Conservation (phyloP, 2,329 filamentous ascomycete genomes). For the Fusarium sp. region DNA sequence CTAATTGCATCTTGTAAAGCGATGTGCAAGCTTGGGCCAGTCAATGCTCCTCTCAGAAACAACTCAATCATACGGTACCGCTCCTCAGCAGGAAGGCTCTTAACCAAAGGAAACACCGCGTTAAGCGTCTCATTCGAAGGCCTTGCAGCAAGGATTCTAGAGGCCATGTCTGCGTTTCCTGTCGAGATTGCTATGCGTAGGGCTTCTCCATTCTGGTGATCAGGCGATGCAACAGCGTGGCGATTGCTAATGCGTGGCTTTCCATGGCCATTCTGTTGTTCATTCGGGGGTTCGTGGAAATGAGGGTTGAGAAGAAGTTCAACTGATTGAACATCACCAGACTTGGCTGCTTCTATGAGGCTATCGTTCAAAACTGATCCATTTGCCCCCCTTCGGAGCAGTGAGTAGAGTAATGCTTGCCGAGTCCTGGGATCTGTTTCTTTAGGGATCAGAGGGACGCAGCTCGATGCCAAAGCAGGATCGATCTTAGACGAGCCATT, state of each 20-base stretch:
- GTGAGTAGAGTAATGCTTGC: slow-evolving; percentile 59
- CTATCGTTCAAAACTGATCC: slow-evolving; percentile 65
- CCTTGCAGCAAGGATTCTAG: slow-evolving; percentile 62
- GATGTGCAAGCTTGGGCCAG: slow-evolving; percentile 62
- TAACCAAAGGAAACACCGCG: slow-evolving; percentile 65
- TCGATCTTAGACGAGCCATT: slow-evolving; percentile 61
- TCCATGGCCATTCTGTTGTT: slow-evolving; percentile 39
- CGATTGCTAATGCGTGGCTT: slow-evolving; percentile 55
- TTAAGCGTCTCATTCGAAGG: slow-evolving; percentile 65
- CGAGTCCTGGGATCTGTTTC: slow-evolving; percentile 63
- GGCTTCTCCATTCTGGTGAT: slow-evolving; percentile 67
- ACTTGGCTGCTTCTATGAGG: slow-evolving; percentile 65
- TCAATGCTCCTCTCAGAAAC: slow-evolving; percentile 66
- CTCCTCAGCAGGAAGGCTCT: slow-evolving; percentile 59
- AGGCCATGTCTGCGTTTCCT: slow-evolving; percentile 61
- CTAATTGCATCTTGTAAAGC: slow-evolving; percentile 69
- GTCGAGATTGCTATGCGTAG: slow-evolving; percentile 65
- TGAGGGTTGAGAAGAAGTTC: slow-evolving; percentile 66
- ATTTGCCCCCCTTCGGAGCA: slow-evolving; percentile 67
- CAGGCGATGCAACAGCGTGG: slow-evolving; percentile 67
- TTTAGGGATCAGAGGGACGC: slow-evolving; percentile 65
- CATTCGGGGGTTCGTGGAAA: slow-evolving; percentile 57
- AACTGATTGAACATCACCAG: slow-evolving; percentile 63
- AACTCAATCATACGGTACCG: slow-evolving; percentile 65
- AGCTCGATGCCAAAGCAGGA: slow-evolving; percentile 64